phyloP scores from a whole-genome alignment of 352 stramenopile species.

The Aphanomyces cochlioides region DNA sequence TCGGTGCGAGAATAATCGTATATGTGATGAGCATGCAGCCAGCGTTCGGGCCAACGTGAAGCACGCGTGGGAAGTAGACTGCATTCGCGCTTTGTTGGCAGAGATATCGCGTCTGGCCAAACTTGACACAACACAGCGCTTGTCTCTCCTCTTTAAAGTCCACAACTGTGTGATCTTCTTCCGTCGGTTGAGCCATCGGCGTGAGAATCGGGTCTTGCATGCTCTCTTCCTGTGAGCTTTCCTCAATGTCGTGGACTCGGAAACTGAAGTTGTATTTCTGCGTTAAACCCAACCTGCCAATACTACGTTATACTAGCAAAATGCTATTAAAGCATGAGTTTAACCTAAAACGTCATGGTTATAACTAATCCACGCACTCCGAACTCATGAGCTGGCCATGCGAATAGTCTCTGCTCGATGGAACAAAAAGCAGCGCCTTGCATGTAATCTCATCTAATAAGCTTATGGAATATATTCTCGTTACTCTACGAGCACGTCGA shows the following conservation, averaged over 20 bases:
- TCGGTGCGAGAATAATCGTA: constrained; percentile 51
- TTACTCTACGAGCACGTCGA: background rate
- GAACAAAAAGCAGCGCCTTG: background rate
- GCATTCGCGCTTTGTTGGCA: constrained; percentile 48
- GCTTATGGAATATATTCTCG: background rate
- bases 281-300: no score
- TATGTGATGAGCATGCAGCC: constrained; percentile 74
- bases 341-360: no score
- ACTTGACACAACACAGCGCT: constrained; percentile 46
- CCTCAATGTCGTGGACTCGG: no score
- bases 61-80: constrained; percentile 57
- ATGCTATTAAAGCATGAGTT: no score
- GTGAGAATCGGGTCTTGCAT: background rate
- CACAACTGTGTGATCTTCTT: constrained; percentile 10
- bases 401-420: background rate
- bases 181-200: background rate
- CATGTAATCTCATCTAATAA: background rate
- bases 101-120: constrained; percentile 55
- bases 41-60: constrained; percentile 68
- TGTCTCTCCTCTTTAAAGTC: constrained; percentile 24
- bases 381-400: no score
- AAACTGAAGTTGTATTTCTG: no score
- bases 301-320: no score
- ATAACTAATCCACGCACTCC: no score
- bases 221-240: no score